These are phyloP conservation scores for Erythrobasidium hasegawianum DNA, from an alignment of 1,284 basidiomycete genomes.

Conservation along the genomic window DNA sequence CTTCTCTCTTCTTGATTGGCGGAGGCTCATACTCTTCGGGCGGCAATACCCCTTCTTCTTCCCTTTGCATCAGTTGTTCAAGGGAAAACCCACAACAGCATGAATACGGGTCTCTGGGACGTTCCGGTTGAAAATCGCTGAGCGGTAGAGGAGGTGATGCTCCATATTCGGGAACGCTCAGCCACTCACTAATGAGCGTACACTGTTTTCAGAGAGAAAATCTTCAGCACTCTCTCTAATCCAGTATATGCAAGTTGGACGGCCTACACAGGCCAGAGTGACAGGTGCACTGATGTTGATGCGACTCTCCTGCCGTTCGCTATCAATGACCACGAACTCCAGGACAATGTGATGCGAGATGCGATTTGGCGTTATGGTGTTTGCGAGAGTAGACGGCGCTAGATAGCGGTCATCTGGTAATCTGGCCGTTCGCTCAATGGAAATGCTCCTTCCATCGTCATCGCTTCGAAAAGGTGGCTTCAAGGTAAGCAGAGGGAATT, in stretches of 20 bases:
- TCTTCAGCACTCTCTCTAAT: background rate
- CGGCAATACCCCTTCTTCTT: background rate
- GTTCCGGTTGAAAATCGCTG: slow-evolving; percentile 9
- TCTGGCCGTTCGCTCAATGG: background rate
- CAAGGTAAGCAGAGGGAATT: too few species aligned
- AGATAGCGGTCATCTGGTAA: slow-evolving; percentile 13
- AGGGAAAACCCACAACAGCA: slow-evolving; percentile 18
- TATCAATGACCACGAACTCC: slow-evolving; percentile 18
- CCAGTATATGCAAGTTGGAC: background rate
- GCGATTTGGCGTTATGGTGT: background rate
- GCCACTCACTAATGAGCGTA: slow-evolving; percentile 12
- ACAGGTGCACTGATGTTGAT: slow-evolving; percentile 10
- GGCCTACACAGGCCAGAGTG: slow-evolving; percentile 9
- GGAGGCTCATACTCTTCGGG: slow-evolving; percentile 17
- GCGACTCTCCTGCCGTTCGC: background rate
- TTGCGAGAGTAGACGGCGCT: background rate
- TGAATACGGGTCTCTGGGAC: background rate
- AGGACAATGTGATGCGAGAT: slow-evolving; percentile 4
- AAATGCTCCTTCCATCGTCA: background rate
- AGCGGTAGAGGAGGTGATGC: slow-evolving; percentile 2
- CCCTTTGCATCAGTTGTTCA: slow-evolving; percentile 15
- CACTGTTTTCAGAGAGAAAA: background rate
- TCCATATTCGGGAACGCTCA: slow-evolving; percentile 13
- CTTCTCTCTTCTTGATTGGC: slow-evolving; percentile 18
- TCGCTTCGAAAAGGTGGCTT: too few species aligned